These are phyloP conservation scores for Postia placenta DNA, from an alignment of 768 basidiomycete species.

Conservation along the genomic window DNA sequence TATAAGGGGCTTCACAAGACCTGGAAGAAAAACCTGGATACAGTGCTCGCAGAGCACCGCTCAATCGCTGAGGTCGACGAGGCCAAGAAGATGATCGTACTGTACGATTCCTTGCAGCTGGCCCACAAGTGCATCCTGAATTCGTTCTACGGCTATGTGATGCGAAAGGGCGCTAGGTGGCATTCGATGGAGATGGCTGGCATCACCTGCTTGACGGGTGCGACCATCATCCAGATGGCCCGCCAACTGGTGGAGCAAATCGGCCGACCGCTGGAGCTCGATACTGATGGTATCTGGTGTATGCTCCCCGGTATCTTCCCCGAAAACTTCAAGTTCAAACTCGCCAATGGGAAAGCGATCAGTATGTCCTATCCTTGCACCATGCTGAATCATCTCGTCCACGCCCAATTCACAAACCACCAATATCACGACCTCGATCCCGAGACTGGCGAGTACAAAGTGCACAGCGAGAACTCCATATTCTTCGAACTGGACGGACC, in stretches of 20 bases:
- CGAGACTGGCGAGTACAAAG: constrained; percentile 74
- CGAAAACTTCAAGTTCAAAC: constrained; percentile 95
- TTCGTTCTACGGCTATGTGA: constrained; percentile 99
- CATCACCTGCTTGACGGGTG: constrained; percentile 96
- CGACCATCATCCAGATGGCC: constrained; percentile 98
- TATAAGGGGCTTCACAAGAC: constrained; percentile 98
- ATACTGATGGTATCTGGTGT: constrained; percentile 99
- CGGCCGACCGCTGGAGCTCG: constrained; percentile 92
- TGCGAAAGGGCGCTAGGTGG: constrained; percentile 99
- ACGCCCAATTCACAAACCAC: constrained; percentile 93
- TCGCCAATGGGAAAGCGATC: constrained; percentile 81
- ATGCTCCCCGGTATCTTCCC: constrained; percentile 99
- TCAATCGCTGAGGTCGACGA: constrained; percentile 87
- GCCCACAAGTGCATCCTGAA: constrained; percentile 99
- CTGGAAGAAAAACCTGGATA: constrained; percentile 98
- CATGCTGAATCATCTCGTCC: constrained; percentile 97
- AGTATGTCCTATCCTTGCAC: constrained; percentile 96
- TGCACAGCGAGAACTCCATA: constrained; percentile 96
- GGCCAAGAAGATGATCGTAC: constrained; percentile 97
- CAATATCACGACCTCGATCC: constrained; percentile 93
- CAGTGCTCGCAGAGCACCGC: constrained; percentile 55
- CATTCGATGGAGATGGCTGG: constrained; percentile 99
- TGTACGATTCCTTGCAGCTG: constrained; percentile 97
- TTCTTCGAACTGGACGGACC: constrained; percentile 99
- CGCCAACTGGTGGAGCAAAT: constrained; percentile 96